Conservation (phyloP, 768 basidiomycete species). For the Rickenella mellea region DNA sequence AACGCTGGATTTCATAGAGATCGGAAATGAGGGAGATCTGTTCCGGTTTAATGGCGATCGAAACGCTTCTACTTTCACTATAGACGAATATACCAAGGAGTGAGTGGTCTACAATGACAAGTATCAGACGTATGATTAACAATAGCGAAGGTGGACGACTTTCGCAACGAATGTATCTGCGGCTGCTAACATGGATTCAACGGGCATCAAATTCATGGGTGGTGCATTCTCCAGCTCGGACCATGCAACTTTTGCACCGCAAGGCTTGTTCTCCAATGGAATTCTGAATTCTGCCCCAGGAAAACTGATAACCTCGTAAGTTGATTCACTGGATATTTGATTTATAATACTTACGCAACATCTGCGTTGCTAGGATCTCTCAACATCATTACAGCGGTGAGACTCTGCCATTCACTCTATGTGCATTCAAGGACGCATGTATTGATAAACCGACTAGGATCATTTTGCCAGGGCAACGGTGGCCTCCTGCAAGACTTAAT, state of each 20-base stretch:
- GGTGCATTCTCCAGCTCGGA: slow-evolving; percentile 42
- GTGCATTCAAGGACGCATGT: not conserved
- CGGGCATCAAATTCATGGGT: slow-evolving; percentile 37
- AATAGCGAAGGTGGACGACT: slow-evolving; percentile 36
- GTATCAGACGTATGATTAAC: not conserved
- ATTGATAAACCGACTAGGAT: slow-evolving; percentile 24
- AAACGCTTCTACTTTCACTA: slow-evolving; percentile 23
- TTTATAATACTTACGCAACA: not conserved
- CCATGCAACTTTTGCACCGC: slow-evolving; percentile 48
- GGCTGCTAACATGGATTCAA: slow-evolving; percentile 28
- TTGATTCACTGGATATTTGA: not conserved
- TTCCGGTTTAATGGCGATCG: slow-evolving; percentile 38
- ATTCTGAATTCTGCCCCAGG: slow-evolving; percentile 41
- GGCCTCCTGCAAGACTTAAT: slow-evolving; percentile 54
- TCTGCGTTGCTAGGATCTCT: slow-evolving; percentile 32
- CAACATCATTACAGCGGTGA: slow-evolving; percentile 40
- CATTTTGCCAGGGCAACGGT: slow-evolving; percentile 46
- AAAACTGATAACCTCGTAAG: slow-evolving; percentile 43
- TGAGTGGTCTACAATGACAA: too few relatives aligned
- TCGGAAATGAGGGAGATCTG: slow-evolving; percentile 55
- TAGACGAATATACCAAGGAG: slow-evolving; percentile 39
- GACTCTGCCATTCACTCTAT: not conserved
- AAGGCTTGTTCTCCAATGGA: slow-evolving; percentile 43
- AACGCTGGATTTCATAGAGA: slow-evolving; percentile 46
- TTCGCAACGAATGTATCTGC: slow-evolving; percentile 41